Evolutionary conservation across 192 early-diverging fungal genomes (phyloP).

Genomic region (Coemansia reversa): DNA sequence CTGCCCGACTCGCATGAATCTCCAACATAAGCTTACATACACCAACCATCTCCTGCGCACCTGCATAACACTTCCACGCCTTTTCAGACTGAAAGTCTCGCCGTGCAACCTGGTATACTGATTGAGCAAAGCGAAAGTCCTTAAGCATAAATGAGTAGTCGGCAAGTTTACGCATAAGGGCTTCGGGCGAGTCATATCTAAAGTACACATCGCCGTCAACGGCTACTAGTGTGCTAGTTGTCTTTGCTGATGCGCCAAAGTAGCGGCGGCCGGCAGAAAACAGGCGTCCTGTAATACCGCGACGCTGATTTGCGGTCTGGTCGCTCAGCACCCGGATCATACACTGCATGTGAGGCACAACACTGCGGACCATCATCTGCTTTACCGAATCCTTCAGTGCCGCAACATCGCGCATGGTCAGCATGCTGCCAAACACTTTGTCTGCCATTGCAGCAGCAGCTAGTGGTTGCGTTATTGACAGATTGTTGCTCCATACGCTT

Average conservation of each 20-base stretch:
- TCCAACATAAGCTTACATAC: constrained; percentile 73
- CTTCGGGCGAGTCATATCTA: constrained; percentile 78
- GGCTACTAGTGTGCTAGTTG: constrained; percentile 19
- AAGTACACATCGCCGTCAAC: constrained; percentile 53
- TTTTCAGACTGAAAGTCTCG: constrained; percentile 81
- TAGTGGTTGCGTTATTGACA: constrained; percentile 20
- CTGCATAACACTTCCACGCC: constrained; percentile 75
- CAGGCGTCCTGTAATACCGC: constrained; percentile 86
- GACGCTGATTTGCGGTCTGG: constrained; percentile 81
- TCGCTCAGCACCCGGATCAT: constrained; percentile 87
- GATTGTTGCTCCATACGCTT: constrained; percentile 33
- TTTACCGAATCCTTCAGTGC: constrained; percentile 52
- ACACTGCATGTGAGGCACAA: constrained; percentile 88
- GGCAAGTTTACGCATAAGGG: constrained; percentile 86
- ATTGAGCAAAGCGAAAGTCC: constrained; percentile 87
- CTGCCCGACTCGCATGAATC: constrained; percentile 55
- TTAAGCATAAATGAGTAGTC: constrained; percentile 97
- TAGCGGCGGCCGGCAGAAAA: constrained; percentile 81
- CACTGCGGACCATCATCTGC: constrained; percentile 67
- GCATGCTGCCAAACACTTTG: constrained; percentile 21
- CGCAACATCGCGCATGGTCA: constrained; percentile 52
- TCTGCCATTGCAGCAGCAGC: neutral
- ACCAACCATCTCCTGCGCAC: constrained; percentile 89
- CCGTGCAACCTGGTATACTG: constrained; percentile 86
- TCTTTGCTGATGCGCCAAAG: constrained; percentile 62